Conservation (phyloP, 2,329 filamentous ascomycete genomes). For the Hypoxylon sp. region DNA sequence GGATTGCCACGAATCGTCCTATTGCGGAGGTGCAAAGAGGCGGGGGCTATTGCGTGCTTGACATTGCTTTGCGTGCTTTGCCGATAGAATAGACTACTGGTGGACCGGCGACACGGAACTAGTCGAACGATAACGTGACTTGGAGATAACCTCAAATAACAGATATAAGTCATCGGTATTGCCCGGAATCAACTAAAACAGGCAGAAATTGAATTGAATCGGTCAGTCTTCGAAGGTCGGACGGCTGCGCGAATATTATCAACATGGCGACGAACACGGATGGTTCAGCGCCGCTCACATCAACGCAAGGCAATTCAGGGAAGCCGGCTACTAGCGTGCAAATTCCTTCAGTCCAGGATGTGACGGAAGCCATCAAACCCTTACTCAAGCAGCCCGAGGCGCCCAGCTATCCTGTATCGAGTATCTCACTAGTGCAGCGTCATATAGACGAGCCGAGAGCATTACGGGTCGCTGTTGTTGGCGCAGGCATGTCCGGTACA, state of each 20-base stretch:
- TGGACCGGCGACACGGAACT: conserved; percentile 24
- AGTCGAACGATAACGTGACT: conserved; percentile 31
- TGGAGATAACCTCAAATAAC: conserved; percentile 29
- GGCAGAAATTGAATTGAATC: conserved; percentile 6
- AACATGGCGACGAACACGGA: conserved; percentile 31
- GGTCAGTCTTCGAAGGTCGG: neutral
- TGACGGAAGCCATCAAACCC: conserved; percentile 20
- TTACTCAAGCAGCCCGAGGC: conserved; percentile 28
- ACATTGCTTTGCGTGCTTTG: conserved; percentile 32
- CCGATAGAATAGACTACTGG: conserved; percentile 24
- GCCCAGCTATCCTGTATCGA: conserved; percentile 30
- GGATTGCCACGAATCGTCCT: conserved; percentile 29
- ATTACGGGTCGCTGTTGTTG: conserved; percentile 70
- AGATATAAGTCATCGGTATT: conserved; percentile 28
- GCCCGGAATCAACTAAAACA: conserved; percentile 6
- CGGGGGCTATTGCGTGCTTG: conserved; percentile 40
- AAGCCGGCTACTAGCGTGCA: conserved; percentile 29
- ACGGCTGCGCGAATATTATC: neutral
- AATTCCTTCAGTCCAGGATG: conserved; percentile 20
- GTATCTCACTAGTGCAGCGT: conserved; percentile 51
- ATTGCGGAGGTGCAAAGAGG: conserved; percentile 42
- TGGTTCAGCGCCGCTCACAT: conserved; percentile 10
- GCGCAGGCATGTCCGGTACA: conserved; percentile 72
- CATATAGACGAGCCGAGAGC: conserved; percentile 61
- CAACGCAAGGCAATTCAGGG: conserved; percentile 5